Percentiles rank a stretch among this genome's conserved stretches.
These are phyloP conservation scores for Groenewaldozyma auringiensis DNA, from an alignment of 1,139 yeast species.

Conservation along the genomic window DNA sequence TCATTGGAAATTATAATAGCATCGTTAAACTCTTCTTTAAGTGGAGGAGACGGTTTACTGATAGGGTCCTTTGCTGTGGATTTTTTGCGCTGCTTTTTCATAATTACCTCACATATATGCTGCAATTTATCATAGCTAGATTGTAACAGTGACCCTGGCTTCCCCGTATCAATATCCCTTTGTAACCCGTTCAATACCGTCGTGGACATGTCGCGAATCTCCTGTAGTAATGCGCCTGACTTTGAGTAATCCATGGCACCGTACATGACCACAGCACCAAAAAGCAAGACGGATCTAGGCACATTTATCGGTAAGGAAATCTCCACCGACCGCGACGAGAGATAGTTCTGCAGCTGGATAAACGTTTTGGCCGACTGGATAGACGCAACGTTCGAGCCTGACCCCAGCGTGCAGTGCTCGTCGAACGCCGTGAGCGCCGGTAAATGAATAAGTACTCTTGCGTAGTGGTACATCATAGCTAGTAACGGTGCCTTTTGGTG, in stretches of 20 bases:
- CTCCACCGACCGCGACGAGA: slow-evolving; percentile 38
- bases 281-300: slow-evolving; percentile 60
- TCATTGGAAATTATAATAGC: background rate
- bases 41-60: background rate
- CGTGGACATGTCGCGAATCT: slow-evolving; percentile 42
- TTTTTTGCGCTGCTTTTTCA: slow-evolving; percentile 12
- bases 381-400: slow-evolving; percentile 55
- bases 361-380: slow-evolving; percentile 70
- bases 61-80: background rate
- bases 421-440: slow-evolving; percentile 51
- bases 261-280: slow-evolving; percentile 64
- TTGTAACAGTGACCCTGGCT: slow-evolving; percentile 23
- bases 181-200: slow-evolving; percentile 21
- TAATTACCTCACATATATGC: slow-evolving; percentile 20
- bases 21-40: slow-evolving; percentile 2
- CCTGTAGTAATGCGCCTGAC: slow-evolving; percentile 73
- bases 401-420: slow-evolving; percentile 27
- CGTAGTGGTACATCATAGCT: slow-evolving; percentile 65
- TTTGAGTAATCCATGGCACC: slow-evolving; percentile 77
- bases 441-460: slow-evolving; percentile 69
- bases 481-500: slow-evolving; percentile 52
- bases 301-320: slow-evolving; percentile 62
- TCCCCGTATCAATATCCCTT: slow-evolving; percentile 20
- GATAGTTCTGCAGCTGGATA: slow-evolving; percentile 48
- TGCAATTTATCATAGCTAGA: slow-evolving; percentile 22